Evolutionary conservation across 2,329 filamentous ascomycete species (phyloP), one percentile per base, ranked within the genome.

Genomic region (Exophiala sp.): DNA sequence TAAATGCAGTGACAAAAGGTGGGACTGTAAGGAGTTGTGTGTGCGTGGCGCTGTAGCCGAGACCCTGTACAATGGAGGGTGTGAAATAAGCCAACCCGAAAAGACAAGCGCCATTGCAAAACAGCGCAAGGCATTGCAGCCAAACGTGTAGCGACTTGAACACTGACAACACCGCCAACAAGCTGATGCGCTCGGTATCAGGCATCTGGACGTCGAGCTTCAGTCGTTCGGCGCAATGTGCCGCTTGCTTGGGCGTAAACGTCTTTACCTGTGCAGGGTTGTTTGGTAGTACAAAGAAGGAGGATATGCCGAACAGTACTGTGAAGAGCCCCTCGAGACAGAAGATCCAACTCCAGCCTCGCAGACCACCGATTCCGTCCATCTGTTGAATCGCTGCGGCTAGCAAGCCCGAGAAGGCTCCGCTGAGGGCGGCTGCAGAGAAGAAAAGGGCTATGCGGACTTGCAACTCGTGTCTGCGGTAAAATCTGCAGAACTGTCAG

Each of bases 381-480:
- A 95, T 90, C 62, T 91, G 86, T 13, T 87, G 87, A 53, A 96
- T 94, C 0, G 83, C 90, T 1, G 82, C 84, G 1, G 90, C 90
- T 3, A 96, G 75, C 1, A 96, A 77, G 1, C 89, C 89, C 27
- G 87, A 88, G 61, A 95, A 96, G 0, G 88, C 88, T 0, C 88
- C 88, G 0, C 86, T 83, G 0, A 93, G 69, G 0, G 88, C 86
- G 0, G 88, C 87, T 0, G 86, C 85, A 0, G 85, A 88, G 71
- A 93, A 94, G 72, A 93, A 91, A 49, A 89, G 80, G 13, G 87
- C 85, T 56, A 85, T 81, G 23, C 88, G 79, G 11, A 88, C 75
- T 37, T 86, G 87, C 48, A 93, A 85, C 61, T 94, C 88, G 13
- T 76, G 79, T 30, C 87, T 76, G 63, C 81, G 85, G 61, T 93